Conservation (phyloP, 2,329 filamentous ascomycete genomes). For the Anthostomella pinea region DNA sequence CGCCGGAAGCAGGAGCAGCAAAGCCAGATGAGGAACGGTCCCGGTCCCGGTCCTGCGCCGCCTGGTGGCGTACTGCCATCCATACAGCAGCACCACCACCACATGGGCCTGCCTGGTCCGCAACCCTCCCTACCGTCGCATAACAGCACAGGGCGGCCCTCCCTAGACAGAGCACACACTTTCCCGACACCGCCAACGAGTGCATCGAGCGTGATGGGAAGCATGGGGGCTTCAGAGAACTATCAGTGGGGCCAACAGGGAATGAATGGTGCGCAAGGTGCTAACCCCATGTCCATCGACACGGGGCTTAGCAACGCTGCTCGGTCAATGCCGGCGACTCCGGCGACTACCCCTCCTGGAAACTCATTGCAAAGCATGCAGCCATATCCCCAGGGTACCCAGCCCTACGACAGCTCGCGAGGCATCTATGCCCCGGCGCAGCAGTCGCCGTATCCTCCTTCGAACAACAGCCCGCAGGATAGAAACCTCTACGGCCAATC, state of each 20-base stretch:
- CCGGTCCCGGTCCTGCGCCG: slow-evolving; percentile 49
- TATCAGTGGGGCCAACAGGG: slow-evolving; percentile 74
- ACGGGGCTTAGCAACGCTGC: slow-evolving; percentile 69
- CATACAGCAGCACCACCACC: slow-evolving; percentile 64
- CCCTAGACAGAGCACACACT: slow-evolving; percentile 81
- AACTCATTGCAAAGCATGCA: slow-evolving; percentile 74
- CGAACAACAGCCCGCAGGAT: slow-evolving; percentile 58
- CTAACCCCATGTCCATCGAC: slow-evolving; percentile 77
- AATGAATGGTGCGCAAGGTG: slow-evolving; percentile 60
- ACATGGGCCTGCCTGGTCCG: slow-evolving; percentile 56
- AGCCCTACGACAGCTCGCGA: slow-evolving; percentile 72
- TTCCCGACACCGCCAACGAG: slow-evolving; percentile 93
- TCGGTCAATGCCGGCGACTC: slow-evolving; percentile 86
- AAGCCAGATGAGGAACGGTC: slow-evolving; percentile 60
- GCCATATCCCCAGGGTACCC: slow-evolving; percentile 66
- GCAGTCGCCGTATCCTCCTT: slow-evolving; percentile 68
- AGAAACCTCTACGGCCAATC: slow-evolving; percentile 65
- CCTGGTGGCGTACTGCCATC: slow-evolving; percentile 55
- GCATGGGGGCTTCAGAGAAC: slow-evolving; percentile 71
- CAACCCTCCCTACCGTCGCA: slow-evolving; percentile 62
- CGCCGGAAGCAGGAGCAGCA: slow-evolving; percentile 70
- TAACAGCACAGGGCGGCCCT: slow-evolving; percentile 69
- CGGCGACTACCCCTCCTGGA: slow-evolving; percentile 84
- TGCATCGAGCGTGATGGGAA: slow-evolving; percentile 77
- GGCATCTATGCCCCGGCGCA: slow-evolving; percentile 73